Base-by-base conservation (phyloP, 129 eudicot species). In the Chrysanthemum makinoi region DNA sequence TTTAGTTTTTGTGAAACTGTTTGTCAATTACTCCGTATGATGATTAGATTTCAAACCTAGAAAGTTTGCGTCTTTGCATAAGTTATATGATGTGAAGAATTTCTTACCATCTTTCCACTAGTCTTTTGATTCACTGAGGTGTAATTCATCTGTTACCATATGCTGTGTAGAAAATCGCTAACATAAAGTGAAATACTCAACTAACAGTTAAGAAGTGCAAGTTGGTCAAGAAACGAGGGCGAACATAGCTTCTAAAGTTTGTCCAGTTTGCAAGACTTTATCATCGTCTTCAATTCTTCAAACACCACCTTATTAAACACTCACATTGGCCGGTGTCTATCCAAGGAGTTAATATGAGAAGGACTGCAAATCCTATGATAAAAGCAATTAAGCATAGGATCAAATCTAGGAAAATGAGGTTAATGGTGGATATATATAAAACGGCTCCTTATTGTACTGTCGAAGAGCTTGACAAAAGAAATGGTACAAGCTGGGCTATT, bases 391-490 rank as follows among this genome's bases (percentile, higher is more conserved):
- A 83, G 84, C 86, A 86, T 83, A 78, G 87, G 79, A 74, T 93
- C 75, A 93, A 87, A 78, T 84, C 95, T 12, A 71, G 88, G 73
- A 89, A 87, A 50, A 83, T 44, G 47, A 85, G 89, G 75, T 81
- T 82, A 52, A 83, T 93, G 91, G 78, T 77, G 66, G 98, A 93
- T 62, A 74, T 93, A 0, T 93, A 82, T 78, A 80, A 52, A 72
- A 83, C 88, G 1, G 96, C 98, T n/a, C 81, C 26, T 11, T 69
- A 15, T 66, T 87, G 95, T 77, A 93, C 98, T 0, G 18, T 93
- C 67, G 95, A 93, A 78, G 96, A 93, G 73, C 96, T 93, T 72
- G 98, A 93, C 58, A 79, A 79, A 71, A 82, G 98, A 74, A 93
- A 93, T 30, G 96, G 96, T 11, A 83, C 95, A 18, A 83, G 74